Evolutionary conservation across 257 asterid genomes (phyloP).

Genomic region (Solanum clarkiae): DNA sequence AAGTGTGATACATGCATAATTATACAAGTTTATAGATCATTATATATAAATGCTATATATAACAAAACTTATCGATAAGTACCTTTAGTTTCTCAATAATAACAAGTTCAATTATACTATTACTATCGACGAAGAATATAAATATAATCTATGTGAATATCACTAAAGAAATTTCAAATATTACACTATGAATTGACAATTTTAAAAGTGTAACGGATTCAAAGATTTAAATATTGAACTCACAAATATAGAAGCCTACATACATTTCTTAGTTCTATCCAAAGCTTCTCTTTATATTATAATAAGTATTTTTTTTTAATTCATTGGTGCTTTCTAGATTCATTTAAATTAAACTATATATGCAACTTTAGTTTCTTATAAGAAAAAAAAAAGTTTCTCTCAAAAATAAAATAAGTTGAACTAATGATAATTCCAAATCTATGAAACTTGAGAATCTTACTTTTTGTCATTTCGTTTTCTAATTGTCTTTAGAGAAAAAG

Average conservation of each 20-base stretch:
- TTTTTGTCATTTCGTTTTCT: not conserved
- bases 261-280: not conserved
- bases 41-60: too few relatives aligned
- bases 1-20: too few relatives aligned
- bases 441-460: not conserved
- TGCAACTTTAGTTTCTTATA: not conserved
- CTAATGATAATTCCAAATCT: not conserved
- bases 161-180: not conserved
- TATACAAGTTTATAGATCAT: too few relatives aligned
- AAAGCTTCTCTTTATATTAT: not conserved
- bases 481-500: not conserved
- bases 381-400: not conserved
- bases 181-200: not conserved
- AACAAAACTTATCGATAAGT: not conserved
- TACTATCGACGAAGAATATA: not conserved
- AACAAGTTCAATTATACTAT: not conserved
- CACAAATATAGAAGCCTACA: not conserved
- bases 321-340: not conserved
- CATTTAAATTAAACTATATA: not conserved
- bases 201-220: not conserved
- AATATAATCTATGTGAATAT: not conserved
- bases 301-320: not conserved
- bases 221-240: not conserved
- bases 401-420: not conserved
- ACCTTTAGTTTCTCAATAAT: not conserved